Evolutionary conservation across 768 basidiomycete genomes (phyloP).

Genomic region (Krasilnikovozyma curviuscula): DNA sequence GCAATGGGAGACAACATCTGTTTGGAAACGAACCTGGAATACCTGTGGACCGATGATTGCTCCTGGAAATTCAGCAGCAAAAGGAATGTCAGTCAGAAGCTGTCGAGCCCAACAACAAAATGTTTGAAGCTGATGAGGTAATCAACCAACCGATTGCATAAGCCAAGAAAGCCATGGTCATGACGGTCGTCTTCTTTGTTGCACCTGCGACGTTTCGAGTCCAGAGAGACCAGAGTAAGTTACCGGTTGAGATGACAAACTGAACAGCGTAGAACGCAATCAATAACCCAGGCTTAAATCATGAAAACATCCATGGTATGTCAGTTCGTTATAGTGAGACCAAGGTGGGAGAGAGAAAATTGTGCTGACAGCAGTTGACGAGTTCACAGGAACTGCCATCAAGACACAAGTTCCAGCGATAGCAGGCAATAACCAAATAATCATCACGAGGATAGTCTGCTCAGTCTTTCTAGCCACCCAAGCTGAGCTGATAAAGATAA

Average conservation of each 20-base stretch:
- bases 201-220: conserved; percentile 23
- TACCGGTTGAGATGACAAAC: neutral
- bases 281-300: neutral
- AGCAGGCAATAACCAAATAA: conserved; percentile 34
- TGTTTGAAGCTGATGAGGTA: too few relatives aligned
- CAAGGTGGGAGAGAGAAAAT: too few relatives aligned
- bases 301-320: too few relatives aligned
- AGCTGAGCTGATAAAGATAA: conserved; percentile 28
- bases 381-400: conserved; percentile 18
- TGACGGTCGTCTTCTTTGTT: conserved; percentile 33
- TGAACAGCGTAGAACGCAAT: conserved; percentile 1
- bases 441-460: conserved; percentile 33
- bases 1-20: too few relatives aligned
- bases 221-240: neutral
- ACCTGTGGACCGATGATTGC: conserved; percentile 38
- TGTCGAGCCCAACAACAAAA: too few relatives aligned
- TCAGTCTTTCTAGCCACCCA: conserved; percentile 30
- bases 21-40: conserved; percentile 32
- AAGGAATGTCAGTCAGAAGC: too few relatives aligned
- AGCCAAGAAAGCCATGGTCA: conserved; percentile 17
- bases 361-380: neutral
- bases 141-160: conserved; percentile 25
- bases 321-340: too few relatives aligned
- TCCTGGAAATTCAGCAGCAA: too few relatives aligned
- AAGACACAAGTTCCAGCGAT: conserved; percentile 35